Evolutionary conservation across 83 land plant genomes (phyloP), one percentile per base, ranked within the genome.

Genomic region (Picea engelmannii): DNA sequence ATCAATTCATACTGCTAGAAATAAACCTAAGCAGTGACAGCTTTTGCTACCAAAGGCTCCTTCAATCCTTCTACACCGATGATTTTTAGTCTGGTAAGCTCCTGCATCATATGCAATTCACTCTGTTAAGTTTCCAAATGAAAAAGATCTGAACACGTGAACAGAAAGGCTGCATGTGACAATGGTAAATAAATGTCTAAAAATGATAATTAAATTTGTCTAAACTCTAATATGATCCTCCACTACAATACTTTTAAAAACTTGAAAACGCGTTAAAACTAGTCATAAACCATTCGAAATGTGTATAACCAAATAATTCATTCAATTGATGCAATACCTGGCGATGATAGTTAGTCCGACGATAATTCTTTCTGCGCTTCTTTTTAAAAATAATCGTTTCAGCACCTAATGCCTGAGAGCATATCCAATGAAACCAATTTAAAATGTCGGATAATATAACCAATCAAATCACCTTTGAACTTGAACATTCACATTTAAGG

Each of bases 321-420:
- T 47, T 21, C 18, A 61, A 44, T 47, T 6, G 20, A 11, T 64
- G 9, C 52, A 55, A 65, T 90, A 96, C 99, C 92, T 97, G 99
- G 27, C 97, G 95, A 76, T 98, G 99, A 17, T 95, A 97, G 68
- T 89, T 96, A 18, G 86, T 92, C 70, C 99, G 80, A 3, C 99
- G 83, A 74, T 98, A 98, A 82, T 96, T 94, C 88, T 98, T 98
- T 84, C 94, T 91, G 76, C 90, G 88, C 89, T 98, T 98, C 76
- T 94, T 93, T 90, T 98, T 98, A 92, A 96, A 98, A 81, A 98
- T 91, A 42, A 98, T 88, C 6, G 93, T 97, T 83, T 96, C 95
- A 15, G 84, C 85, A 87, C 95, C 87, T 64, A 95, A 71, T 42
- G 87, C 95, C 99, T 98, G 92, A 71, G 86, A 82, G 59, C 18